A percentile compares a stretch with the other conserved stretches of the same genome.
Conservation (phyloP, 1,284 basidiomycete genomes). For the Neolentinus lepideus region DNA sequence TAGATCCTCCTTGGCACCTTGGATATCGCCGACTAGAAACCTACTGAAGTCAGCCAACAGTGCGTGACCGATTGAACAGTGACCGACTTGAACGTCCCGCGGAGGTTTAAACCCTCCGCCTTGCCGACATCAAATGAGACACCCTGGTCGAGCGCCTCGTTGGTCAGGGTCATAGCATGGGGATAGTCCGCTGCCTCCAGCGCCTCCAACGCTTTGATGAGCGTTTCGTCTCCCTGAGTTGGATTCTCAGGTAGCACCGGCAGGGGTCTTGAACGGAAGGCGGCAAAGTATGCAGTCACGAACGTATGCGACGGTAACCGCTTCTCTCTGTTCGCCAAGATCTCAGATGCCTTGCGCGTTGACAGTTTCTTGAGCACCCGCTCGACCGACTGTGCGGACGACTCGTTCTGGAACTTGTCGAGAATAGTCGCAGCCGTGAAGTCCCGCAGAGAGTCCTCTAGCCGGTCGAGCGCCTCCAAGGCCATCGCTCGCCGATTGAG, state of each 20-base stretch:
- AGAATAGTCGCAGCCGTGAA: slow-evolving; percentile 95
- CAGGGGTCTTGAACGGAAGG: slow-evolving; percentile 81
- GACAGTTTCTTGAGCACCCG: slow-evolving; percentile 87
- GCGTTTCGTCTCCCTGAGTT: slow-evolving; percentile 77
- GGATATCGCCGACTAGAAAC: slow-evolving; percentile 85
- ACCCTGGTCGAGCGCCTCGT: slow-evolving; percentile 86
- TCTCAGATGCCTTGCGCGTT: slow-evolving; percentile 63
- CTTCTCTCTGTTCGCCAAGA: slow-evolving; percentile 64
- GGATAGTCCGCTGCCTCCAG: slow-evolving; percentile 84
- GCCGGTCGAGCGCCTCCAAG: slow-evolving; percentile 71
- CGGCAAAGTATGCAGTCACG: slow-evolving; percentile 93
- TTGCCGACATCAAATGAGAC: slow-evolving; percentile 73
- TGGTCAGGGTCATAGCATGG: slow-evolving; percentile 76
- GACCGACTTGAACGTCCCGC: slow-evolving; percentile 85
- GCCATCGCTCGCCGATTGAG: slow-evolving; percentile 90
- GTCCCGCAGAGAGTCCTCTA: slow-evolving; percentile 79
- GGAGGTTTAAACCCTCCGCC: slow-evolving; percentile 88
- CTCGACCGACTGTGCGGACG: slow-evolving; percentile 80
- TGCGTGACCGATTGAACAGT: not conserved
- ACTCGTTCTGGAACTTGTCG: slow-evolving; percentile 85
- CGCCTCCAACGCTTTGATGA: slow-evolving; percentile 78
- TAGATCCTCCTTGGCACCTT: slow-evolving; percentile 83
- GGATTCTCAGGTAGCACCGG: slow-evolving; percentile 76
- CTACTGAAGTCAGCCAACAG: slow-evolving; percentile 25
- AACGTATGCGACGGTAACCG: slow-evolving; percentile 90